These are phyloP conservation scores for Zygosaccharomyces pseudobailii DNA, from an alignment of 1,139 yeast species.

Conservation along the genomic window DNA sequence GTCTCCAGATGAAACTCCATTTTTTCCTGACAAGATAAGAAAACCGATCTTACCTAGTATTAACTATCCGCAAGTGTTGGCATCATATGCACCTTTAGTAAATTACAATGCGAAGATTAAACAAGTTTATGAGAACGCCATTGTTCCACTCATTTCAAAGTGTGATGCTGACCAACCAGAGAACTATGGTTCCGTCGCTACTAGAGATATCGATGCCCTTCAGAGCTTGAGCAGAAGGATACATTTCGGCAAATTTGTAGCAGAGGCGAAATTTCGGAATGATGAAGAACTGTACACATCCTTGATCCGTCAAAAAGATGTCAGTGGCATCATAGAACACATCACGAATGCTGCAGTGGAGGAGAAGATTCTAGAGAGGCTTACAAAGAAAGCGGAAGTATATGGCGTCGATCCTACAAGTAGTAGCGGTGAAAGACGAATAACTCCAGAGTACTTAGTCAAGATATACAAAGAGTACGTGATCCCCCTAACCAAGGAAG, in stretches of 20 bases:
- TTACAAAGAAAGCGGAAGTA: constrained; percentile 71
- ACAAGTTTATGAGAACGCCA: constrained; percentile 58
- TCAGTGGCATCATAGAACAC: constrained; percentile 67
- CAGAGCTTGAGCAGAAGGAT: constrained; percentile 91
- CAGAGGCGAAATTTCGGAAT: constrained; percentile 80
- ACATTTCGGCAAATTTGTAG: constrained; percentile 96
- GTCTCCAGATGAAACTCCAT: constrained; percentile 94
- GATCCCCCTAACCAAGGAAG: constrained; percentile 90
- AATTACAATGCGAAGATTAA: constrained; percentile 70
- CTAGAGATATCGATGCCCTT: constrained; percentile 77
- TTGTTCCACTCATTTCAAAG: constrained; percentile 71
- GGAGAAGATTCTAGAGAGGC: constrained; percentile 70
- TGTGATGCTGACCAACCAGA: constrained; percentile 73
- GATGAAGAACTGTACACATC: constrained; percentile 61
- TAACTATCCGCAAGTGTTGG: constrained; percentile 73
- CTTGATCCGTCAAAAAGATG: constrained; percentile 62
- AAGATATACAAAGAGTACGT: constrained; percentile 80
- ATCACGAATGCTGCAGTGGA: constrained; percentile 89
- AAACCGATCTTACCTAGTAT: constrained; percentile 73
- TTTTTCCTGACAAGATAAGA: constrained; percentile 65
- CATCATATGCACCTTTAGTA: constrained; percentile 66
- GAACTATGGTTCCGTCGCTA: constrained; percentile 82
- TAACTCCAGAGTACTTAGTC: constrained; percentile 76
- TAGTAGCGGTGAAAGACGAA: constrained; percentile 65
- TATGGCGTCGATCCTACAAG: constrained; percentile 88